Percentiles rank a stretch among this genome's conserved stretches.
Conservation (phyloP, 768 basidiomycete species). For the Mycena rosella region DNA sequence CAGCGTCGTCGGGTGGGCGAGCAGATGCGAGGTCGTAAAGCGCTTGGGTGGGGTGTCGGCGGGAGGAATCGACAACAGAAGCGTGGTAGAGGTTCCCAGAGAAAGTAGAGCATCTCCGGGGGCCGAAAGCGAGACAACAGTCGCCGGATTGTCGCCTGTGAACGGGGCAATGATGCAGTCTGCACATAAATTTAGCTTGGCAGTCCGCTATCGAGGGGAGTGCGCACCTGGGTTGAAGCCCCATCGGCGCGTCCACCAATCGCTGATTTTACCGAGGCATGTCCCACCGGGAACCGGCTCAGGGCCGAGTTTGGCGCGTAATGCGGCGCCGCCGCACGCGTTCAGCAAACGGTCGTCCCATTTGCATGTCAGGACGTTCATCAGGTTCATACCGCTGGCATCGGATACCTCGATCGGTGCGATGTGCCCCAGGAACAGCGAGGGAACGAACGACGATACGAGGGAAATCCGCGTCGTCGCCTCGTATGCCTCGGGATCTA, state of each 20-base stretch:
- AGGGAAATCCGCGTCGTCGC: conserved; percentile 79
- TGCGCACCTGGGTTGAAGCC: conserved; percentile 74
- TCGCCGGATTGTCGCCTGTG: conserved; percentile 92
- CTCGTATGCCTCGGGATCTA: conserved; percentile 66
- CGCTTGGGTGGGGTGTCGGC: conserved; percentile 72
- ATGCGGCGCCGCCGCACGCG: conserved; percentile 74
- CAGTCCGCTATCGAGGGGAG: not conserved
- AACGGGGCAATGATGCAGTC: conserved; percentile 88
- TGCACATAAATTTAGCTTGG: conserved; percentile 36
- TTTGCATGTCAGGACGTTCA: conserved; percentile 78
- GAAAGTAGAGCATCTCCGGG: conserved; percentile 89
- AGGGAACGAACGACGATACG: conserved; percentile 86
- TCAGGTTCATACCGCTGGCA: conserved; percentile 92
- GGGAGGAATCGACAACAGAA: conserved; percentile 83
- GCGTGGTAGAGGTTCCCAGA: conserved; percentile 90
- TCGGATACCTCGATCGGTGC: conserved; percentile 90
- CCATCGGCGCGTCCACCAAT: conserved; percentile 83
- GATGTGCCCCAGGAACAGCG: conserved; percentile 82
- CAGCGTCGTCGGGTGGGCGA: conserved; percentile 74
- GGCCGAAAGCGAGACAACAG: conserved; percentile 78
- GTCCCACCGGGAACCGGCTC: conserved; percentile 84
- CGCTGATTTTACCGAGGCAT: conserved; percentile 71
- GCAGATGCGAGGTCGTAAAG: conserved; percentile 81
- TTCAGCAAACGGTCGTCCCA: conserved; percentile 80
- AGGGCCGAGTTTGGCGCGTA: conserved; percentile 77